Evolutionary conservation across 106 monocot genomes (phyloP).

Genomic region (Allium cepa): DNA sequence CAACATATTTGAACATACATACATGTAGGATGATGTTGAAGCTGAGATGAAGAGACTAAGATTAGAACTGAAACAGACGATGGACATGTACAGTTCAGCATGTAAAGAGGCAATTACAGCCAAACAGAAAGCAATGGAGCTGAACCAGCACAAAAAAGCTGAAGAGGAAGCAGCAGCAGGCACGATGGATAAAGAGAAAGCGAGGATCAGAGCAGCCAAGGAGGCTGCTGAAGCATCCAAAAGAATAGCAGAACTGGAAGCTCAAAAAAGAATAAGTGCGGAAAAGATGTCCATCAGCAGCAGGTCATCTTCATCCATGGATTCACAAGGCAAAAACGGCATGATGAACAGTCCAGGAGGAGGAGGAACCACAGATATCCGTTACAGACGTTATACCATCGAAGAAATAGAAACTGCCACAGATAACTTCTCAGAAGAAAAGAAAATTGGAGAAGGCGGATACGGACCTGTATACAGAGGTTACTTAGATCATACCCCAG

Average conservation of each 20-base stretch:
- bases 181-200: slow-evolving; percentile 50
- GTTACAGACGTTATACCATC: slow-evolving; percentile 66
- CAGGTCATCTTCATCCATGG: no score
- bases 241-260: slow-evolving; percentile 64
- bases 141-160: slow-evolving; percentile 54
- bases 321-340: no score
- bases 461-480: slow-evolving; percentile 14
- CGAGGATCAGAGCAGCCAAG: slow-evolving; percentile 39
- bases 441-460: slow-evolving; percentile 34
- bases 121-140: slow-evolving; percentile 67
- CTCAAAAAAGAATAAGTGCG: slow-evolving; percentile 56
- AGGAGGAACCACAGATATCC: not conserved
- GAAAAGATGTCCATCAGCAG: slow-evolving; percentile 47
- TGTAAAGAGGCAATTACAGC: slow-evolving; percentile 82
- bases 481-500: slow-evolving; percentile 11
- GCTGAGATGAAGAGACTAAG: slow-evolving; percentile 73
- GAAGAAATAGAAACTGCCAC: slow-evolving; percentile 81
- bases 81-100: slow-evolving; percentile 85
- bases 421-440: slow-evolving; percentile 32
- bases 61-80: slow-evolving; percentile 89
- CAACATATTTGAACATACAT: not conserved
- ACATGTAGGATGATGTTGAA: slow-evolving; percentile 34
- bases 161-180: slow-evolving; percentile 59
- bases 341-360: no score
- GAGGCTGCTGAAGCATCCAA: slow-evolving; percentile 63